These are phyloP conservation scores for Entomophthora muscae DNA, from an alignment of 371 early-diverging fungal species.

Conservation along the genomic window DNA sequence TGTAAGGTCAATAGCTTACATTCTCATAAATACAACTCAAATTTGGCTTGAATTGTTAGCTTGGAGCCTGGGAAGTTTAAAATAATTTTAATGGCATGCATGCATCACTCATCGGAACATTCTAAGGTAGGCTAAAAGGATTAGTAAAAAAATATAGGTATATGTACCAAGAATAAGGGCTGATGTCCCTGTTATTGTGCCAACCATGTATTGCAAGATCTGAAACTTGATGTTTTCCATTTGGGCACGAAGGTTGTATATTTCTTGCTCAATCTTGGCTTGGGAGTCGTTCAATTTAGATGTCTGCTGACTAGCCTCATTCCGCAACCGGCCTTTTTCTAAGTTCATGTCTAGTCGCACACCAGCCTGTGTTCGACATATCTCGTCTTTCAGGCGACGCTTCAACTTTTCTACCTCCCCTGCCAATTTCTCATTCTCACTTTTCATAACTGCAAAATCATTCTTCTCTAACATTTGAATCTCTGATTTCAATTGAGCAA, in stretches of 20 bases:
- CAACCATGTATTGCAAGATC: slow-evolving; percentile 64
- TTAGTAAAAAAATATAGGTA: neutral
- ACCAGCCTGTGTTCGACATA: slow-evolving; percentile 65
- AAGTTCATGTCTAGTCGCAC: slow-evolving; percentile 73
- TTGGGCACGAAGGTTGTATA: slow-evolving; percentile 62
- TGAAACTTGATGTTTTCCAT: slow-evolving; percentile 83
- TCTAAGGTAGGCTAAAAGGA: neutral
- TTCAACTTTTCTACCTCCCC: slow-evolving; percentile 64
- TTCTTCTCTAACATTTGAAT: slow-evolving; percentile 78
- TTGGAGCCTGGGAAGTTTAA: no score
- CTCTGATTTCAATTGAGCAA: slow-evolving; percentile 74
- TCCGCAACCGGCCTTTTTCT: slow-evolving; percentile 77
- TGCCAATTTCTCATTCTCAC: slow-evolving; percentile 62
- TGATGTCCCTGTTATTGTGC: slow-evolving; percentile 68
- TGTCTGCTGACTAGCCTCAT: slow-evolving; percentile 67
- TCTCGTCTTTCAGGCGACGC: slow-evolving; percentile 62
- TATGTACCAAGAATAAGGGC: slow-evolving; percentile 45
- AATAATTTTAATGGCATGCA: no score
- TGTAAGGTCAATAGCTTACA: no score
- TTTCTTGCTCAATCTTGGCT: slow-evolving; percentile 75
- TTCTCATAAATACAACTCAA: no score
- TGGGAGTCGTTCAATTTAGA: slow-evolving; percentile 74
- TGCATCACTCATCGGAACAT: neutral
- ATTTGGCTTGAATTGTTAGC: no score
- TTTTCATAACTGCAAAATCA: slow-evolving; percentile 66